These are phyloP conservation scores for Fallopia convolvulus DNA, from an alignment of 148 eudicot species.

Conservation along the genomic window DNA sequence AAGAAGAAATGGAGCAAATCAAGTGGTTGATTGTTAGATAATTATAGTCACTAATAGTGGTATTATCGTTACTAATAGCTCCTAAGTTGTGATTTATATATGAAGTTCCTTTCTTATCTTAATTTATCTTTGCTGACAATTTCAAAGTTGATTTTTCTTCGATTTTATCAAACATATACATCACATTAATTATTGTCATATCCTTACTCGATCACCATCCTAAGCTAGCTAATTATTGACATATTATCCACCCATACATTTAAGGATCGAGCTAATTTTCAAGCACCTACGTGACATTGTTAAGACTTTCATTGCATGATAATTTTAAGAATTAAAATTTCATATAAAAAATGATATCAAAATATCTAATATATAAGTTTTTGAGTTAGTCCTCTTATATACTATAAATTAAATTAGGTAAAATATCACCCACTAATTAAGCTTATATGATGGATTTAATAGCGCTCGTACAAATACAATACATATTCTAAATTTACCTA, in stretches of 20 bases:
- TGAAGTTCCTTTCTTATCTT: not conserved
- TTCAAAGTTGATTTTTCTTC: not conserved
- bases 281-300: no score
- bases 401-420: no score
- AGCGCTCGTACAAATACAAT: no score
- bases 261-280: no score
- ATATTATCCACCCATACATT: not conserved
- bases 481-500: no score
- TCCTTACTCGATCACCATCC: not conserved
- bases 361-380: no score
- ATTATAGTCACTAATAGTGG: not conserved
- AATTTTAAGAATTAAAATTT: no score
- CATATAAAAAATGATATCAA: no score
- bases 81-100: not conserved
- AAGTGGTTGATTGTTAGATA: not conserved
- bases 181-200: not conserved
- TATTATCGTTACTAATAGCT: not conserved
- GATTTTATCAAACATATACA: not conserved
- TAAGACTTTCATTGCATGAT: no score
- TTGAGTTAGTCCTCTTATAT: no score
- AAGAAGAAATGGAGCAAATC: not conserved
- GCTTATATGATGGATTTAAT: no score
- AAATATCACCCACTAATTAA: no score
- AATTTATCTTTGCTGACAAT: not conserved
- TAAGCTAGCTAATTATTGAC: not conserved